phyloP scores from a whole-genome alignment of 148 eudicot genomes.

The Hydrangea macrophylla region DNA sequence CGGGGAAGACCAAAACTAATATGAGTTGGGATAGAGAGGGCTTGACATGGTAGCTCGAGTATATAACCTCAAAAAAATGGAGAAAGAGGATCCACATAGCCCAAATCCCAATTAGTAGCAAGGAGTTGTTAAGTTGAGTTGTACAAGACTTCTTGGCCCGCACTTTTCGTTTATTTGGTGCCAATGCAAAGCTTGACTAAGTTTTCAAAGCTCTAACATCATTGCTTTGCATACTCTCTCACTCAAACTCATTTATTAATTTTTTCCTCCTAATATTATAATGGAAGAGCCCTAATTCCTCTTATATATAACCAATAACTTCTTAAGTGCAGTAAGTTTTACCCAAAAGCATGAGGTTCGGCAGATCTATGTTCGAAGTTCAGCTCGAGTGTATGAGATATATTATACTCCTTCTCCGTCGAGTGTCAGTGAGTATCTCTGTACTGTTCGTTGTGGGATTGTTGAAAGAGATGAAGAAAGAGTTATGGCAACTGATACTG shows the following conservation, averaged over 20 bases:
- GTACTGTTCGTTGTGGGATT: slow-evolving; percentile 82
- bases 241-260: not conserved
- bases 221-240: not conserved
- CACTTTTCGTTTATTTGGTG: too few relatives aligned
- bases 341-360: slow-evolving; percentile 60
- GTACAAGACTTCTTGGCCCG: too few relatives aligned
- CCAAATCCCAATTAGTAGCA: too few relatives aligned
- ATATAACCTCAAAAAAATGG: too few relatives aligned
- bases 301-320: not conserved
- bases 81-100: too few relatives aligned
- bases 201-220: not conserved
- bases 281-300: not conserved
- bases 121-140: too few relatives aligned
- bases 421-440: slow-evolving; percentile 62
- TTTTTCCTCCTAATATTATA: not conserved
- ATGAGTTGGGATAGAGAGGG: too few relatives aligned
- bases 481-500: slow-evolving; percentile 31
- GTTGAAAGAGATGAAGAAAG: slow-evolving; percentile 46
- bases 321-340: slow-evolving; percentile 53
- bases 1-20: too few relatives aligned
- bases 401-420: slow-evolving; percentile 46
- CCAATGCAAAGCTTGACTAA: not conserved
- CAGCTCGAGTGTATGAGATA: slow-evolving; percentile 81
- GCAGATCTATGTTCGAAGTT: slow-evolving; percentile 82
- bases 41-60: too few relatives aligned